A percentile compares a stretch with the other conserved stretches of the same genome.
phyloP scores from a whole-genome alignment of 768 basidiomycete genomes.

The Omphalotus guepiniiformis region DNA sequence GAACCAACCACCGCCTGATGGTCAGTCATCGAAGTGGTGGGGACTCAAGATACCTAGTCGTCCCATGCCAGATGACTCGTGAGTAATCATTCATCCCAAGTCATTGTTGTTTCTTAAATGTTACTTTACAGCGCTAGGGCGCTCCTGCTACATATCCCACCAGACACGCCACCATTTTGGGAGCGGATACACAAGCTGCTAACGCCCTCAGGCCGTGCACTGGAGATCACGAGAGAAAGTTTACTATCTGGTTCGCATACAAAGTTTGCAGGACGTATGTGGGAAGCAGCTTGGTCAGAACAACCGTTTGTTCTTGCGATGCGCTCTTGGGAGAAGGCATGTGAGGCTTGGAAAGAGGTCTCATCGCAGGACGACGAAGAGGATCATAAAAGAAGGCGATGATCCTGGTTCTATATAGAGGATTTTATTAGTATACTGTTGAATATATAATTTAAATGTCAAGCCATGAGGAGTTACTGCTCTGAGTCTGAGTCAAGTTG shows the following conservation, averaged over 20 bases:
- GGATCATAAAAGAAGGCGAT: slow-evolving; percentile 19
- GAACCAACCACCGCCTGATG: slow-evolving; percentile 15
- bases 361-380: slow-evolving; percentile 37
- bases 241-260: slow-evolving; percentile 53
- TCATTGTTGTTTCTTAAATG: not conserved
- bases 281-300: slow-evolving; percentile 59
- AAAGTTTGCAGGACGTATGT: slow-evolving; percentile 51
- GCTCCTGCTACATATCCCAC: slow-evolving; percentile 55
- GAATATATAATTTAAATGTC: too few species aligned
- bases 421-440: too few species aligned
- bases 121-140: slow-evolving; percentile 38
- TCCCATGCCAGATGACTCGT: slow-evolving; percentile 37
- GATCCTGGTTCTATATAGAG: too few species aligned
- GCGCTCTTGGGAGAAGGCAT: slow-evolving; percentile 27
- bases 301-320: slow-evolving; percentile 54
- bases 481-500: too few species aligned
- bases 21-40: slow-evolving; percentile 29
- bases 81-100: not conserved
- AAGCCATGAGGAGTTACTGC: too few species aligned
- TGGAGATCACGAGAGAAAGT: slow-evolving; percentile 40
- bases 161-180: slow-evolving; percentile 48
- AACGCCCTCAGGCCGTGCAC: slow-evolving; percentile 47
- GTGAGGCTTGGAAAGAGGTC: slow-evolving; percentile 42
- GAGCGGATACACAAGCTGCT: slow-evolving; percentile 52
- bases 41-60: slow-evolving; percentile 37